Evolutionary conservation across 768 basidiomycete genomes (phyloP).

Genomic region (Guyanaporus albipodus): DNA sequence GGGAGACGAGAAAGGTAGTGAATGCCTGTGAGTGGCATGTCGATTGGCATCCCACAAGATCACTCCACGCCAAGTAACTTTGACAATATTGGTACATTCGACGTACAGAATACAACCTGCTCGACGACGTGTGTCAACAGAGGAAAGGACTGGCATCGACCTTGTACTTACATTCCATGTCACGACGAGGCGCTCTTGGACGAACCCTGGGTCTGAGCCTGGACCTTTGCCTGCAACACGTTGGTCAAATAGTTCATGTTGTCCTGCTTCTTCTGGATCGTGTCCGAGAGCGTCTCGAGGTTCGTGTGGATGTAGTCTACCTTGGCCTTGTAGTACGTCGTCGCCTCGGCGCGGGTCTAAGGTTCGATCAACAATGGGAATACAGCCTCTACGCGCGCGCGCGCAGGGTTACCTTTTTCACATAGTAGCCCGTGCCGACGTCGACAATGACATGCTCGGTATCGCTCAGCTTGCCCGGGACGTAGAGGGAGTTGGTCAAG

Average conservation of each 20-base stretch:
- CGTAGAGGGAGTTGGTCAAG: constrained; percentile 90
- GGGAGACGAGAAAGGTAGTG: constrained; percentile 13
- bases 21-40: background rate
- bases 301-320: constrained; percentile 79
- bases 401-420: constrained; percentile 69
- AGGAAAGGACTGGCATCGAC: background rate
- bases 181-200: constrained; percentile 22
- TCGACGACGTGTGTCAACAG: too few species aligned
- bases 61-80: too few species aligned
- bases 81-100: too few species aligned
- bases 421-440: constrained; percentile 94
- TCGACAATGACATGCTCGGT: constrained; percentile 88
- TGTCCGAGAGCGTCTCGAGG: constrained; percentile 82
- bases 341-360: constrained; percentile 80
- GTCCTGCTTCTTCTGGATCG: constrained; percentile 88
- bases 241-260: constrained; percentile 73
- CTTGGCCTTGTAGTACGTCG: constrained; percentile 78
- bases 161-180: too few species aligned
- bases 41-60: constrained; percentile 3
- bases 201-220: constrained; percentile 19
- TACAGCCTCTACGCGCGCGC: constrained; percentile 6
- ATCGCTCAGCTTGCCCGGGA: constrained; percentile 86
- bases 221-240: constrained; percentile 66
- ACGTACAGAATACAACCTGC: too few species aligned
- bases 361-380: constrained; percentile 1